Evolutionary conservation across 208 protist species (phyloP).

Genomic region (Entamoeba histolytica): DNA sequence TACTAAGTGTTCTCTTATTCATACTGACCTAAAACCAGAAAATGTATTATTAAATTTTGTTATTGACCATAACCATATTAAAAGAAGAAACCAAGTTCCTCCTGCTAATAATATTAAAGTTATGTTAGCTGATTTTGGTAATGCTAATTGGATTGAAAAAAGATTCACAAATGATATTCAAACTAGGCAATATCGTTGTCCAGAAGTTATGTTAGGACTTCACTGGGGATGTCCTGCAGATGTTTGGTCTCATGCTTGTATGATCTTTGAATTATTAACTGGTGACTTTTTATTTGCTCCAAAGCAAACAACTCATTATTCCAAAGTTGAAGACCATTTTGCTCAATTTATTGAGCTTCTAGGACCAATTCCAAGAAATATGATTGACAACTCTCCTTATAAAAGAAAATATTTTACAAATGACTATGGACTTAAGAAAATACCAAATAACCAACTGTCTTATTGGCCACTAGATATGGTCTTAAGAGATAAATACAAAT

Average conservation of each 20-base stretch:
- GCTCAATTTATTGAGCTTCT: neutral
- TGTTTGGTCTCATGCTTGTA: conserved; percentile 14
- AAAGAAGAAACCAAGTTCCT: conserved; percentile 21
- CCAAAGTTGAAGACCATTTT: neutral
- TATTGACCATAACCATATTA: conserved; percentile 2
- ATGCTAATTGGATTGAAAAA: conserved; percentile 21
- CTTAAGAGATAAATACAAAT: neutral
- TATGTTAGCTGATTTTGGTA: conserved; percentile 17
- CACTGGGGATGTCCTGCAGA: conserved; percentile 35
- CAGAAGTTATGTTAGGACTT: conserved; percentile 57
- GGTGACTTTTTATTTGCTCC: conserved; percentile 54
- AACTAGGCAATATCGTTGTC: conserved; percentile 62
- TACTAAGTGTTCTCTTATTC: conserved; percentile 21
- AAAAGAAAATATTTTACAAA: neutral
- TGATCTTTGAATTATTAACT: conserved; percentile 17
- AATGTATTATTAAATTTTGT: conserved; percentile 50
- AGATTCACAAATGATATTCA: conserved; percentile 46
- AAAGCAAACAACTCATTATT: conserved; percentile 25
- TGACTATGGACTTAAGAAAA: neutral
- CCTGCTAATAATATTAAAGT: neutral
- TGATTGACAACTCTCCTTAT: neutral
- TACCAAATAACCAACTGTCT: neutral
- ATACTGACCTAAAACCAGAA: conserved; percentile 49
- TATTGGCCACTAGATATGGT: neutral
- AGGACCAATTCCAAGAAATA: neutral